Evolutionary conservation across 2,329 filamentous ascomycete species (phyloP), one percentile per base, ranked within the genome.

Genomic region (Gnomoniopsis sp.): DNA sequence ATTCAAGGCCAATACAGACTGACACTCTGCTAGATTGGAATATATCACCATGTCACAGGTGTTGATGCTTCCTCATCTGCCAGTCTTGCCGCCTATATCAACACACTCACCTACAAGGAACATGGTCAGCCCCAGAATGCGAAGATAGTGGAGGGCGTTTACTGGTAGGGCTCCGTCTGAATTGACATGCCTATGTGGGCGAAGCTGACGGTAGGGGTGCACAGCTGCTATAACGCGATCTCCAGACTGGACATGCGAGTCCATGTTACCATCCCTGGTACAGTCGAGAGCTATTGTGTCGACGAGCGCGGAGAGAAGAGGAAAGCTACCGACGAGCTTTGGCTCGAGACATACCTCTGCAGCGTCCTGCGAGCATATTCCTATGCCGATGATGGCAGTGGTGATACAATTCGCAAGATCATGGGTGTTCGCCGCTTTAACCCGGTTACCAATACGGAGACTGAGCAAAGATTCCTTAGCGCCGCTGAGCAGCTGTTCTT

Each of bases 231-330:
- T 82, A 99, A 99, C 90, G 95, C 95, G 65, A 97, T 99, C 74
- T 98, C 95, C 6, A 86, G 96, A 64, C 83, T 98, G 55, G 95
- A 99, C 70, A 99, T 99, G 95, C 91, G 95, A 62, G 93, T 99
- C 14, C 93, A 98, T 70, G 93, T 99, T 60, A 93, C 93, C 64
- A 98, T 99, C 64, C 95, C 95, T 19, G 95, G 95, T 61, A 95
- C 90, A 11, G 91, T 99, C 54, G 93, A 99, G 73, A 96, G 91
- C 75, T 98, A 97, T 73, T 98, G 93, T 73, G 90, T 99, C 59
- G 93, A 99, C 73, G 95, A 99, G 76, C 87, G 93, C 68, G 95
- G 95, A 65, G 93, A 97, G 72, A 96, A 96, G 78, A 86, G 92
- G 65, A 90, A 95, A 65, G 91, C 93, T 15, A 93, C 93, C 0